Base-by-base conservation (phyloP, 352 stramenopile species). In the Phytophthora palmivora region DNA sequence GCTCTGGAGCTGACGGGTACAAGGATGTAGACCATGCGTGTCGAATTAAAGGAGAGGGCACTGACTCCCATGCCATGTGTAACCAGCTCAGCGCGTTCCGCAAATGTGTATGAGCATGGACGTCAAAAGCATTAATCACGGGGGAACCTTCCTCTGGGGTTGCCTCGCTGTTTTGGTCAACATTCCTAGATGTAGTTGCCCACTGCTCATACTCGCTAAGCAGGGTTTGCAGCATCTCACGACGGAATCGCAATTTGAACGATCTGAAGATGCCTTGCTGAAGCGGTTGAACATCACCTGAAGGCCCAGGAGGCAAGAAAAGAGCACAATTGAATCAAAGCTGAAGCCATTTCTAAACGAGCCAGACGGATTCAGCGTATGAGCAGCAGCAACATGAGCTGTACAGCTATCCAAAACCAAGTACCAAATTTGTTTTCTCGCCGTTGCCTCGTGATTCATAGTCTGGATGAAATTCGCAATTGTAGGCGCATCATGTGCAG, bases 261-360 rank as follows among this genome's bases (percentile, higher is more conserved):
- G 72, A 76, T 2, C 70, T 59, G 16, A 84, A 50, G 12, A 91
- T 63, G 8, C 79, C 82, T 26, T 91, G 79, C 26, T 83, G 72
- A n/a, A 92, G 54, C 0, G 84, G 82, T n/a, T 92, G 79, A 3
- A 54, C 51, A 15, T 79, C 70, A 1, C 34, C 49, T 3, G 61
- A 65, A 4, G 78, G 59, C 8, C 75, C 74, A 14, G 82, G 76
- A 26, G 84, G 82, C 21, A 90, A 57, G 38, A 93, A 79, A 4
- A 91, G 58, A 93, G 70, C 15, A 93, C 77, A 15, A 90, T 69
- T 5, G 72, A 77, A 33, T 93, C 80, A 33, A 89, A 88, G 15
- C 61, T 80, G 52, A 87, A 93, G 14, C 82, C 80, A 54, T 70
- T 70, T 15, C 78, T 77, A 63, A 84, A 79, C 33, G 80, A 88